These are phyloP conservation scores for Porogramme epimiltina DNA, from an alignment of 1,284 basidiomycete species.

Conservation along the genomic window DNA sequence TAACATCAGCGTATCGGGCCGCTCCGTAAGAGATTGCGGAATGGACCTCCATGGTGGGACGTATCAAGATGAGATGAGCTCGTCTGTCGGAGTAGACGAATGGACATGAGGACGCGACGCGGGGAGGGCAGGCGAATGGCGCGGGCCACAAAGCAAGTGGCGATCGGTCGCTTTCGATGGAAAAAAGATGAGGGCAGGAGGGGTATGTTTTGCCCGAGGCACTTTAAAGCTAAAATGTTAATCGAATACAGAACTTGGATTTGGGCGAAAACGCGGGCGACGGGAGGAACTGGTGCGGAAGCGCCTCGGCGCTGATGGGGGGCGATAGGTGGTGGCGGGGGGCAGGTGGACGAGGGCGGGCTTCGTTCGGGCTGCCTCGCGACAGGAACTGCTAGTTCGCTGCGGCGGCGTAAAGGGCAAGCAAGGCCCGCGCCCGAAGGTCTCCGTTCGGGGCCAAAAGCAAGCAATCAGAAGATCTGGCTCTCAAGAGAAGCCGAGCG, in stretches of 20 bases:
- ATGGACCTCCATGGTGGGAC: constrained; percentile 24
- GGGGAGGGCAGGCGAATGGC: constrained; percentile 10
- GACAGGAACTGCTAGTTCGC: constrained; percentile 3
- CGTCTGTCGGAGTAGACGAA: constrained; percentile 30
- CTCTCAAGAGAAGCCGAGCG: constrained; percentile 10
- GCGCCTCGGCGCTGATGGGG: constrained; percentile 17
- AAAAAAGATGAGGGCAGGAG: constrained; percentile 12
- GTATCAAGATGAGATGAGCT: constrained; percentile 37
- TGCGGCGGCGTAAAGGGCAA: not conserved
- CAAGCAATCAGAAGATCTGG: constrained; percentile 19
- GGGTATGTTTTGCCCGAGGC: constrained; percentile 24
- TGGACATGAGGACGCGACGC: constrained; percentile 24
- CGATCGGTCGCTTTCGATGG: constrained; percentile 30
- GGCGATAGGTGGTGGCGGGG: constrained; percentile 12
- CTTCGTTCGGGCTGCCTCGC: constrained; percentile 7
- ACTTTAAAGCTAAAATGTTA: constrained; percentile 40
- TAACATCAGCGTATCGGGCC: constrained; percentile 36
- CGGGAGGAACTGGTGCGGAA: constrained; percentile 1
- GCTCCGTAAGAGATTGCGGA: constrained; percentile 22
- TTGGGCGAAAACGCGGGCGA: constrained; percentile 1
- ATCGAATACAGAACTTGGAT: constrained; percentile 21
- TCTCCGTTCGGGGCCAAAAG: not conserved
- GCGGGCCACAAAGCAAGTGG: constrained; percentile 20
- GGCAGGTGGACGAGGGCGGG: not conserved
- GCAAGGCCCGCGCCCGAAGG: not conserved